These are phyloP conservation scores for Osmanthus fragrans DNA, from an alignment of 257 asterid species.

Conservation along the genomic window DNA sequence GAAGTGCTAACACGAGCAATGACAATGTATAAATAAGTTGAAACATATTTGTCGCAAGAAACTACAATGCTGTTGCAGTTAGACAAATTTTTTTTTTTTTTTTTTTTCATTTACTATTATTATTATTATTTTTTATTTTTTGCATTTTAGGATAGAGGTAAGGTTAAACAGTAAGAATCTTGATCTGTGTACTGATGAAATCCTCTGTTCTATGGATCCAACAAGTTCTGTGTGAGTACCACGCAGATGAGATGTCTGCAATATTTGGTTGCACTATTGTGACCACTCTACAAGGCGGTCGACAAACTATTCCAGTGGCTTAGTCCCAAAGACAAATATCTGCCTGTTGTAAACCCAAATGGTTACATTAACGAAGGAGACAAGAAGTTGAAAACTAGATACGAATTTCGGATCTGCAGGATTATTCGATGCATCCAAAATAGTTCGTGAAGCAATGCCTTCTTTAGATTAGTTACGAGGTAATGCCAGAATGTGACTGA, in stretches of 20 bases:
- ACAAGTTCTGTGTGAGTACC: constrained; percentile 74
- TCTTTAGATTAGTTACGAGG: constrained; percentile 81
- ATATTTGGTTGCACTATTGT: constrained; percentile 89
- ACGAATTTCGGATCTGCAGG: constrained; percentile 87
- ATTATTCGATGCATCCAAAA: constrained; percentile 90
- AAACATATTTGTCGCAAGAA: background rate
- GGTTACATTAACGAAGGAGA: constrained; percentile 20
- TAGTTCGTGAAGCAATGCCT: constrained; percentile 93
- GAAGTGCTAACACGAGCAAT: background rate
- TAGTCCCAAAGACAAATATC: constrained; percentile 95
- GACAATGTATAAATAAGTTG: background rate
- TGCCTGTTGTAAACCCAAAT: constrained; percentile 32
- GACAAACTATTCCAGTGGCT: constrained; percentile 86
- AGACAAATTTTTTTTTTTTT: too few species aligned
- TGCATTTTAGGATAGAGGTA: too few species aligned
- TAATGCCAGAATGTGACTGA: constrained; percentile 60
- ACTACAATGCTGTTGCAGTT: too few species aligned
- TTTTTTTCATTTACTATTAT: too few species aligned
- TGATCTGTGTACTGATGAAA: constrained; percentile 71
- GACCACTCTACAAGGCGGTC: constrained; percentile 90
- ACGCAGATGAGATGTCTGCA: constrained; percentile 93
- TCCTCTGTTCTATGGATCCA: constrained; percentile 66
- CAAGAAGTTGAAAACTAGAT: background rate
- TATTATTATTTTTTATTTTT: too few species aligned
- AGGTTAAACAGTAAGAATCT: constrained; percentile 21